Evolutionary conservation across 1,284 basidiomycete genomes (phyloP).

Genomic region (Puccinia polysora): DNA sequence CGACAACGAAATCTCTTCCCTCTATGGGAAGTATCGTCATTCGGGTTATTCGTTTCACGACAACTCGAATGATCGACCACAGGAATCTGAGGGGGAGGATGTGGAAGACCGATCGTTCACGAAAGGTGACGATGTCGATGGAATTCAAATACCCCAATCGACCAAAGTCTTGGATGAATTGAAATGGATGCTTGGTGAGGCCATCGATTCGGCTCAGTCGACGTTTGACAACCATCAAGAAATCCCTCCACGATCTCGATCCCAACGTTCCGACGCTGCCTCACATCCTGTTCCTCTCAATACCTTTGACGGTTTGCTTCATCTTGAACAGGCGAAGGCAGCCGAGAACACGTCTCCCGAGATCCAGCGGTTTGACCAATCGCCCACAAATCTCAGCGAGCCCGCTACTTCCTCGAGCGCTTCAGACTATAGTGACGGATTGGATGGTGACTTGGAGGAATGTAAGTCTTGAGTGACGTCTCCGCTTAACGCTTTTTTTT

Average conservation of each 20-base stretch:
- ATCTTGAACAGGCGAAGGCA: not conserved
- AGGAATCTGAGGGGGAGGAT: not conserved
- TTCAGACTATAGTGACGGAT: slow-evolving; percentile 26
- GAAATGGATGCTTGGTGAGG: slow-evolving; percentile 37
- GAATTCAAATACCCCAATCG: not conserved
- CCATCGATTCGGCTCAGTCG: slow-evolving; percentile 25
- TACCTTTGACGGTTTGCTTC: not conserved
- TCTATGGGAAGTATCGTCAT: slow-evolving; percentile 30
- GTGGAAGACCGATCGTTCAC: not conserved
- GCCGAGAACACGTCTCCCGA: not conserved
- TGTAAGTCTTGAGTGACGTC: no score
- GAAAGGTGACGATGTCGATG: slow-evolving; percentile 16
- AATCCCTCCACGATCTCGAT: not conserved
- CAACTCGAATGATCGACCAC: not conserved
- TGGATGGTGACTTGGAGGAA: not conserved
- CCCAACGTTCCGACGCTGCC: not conserved
- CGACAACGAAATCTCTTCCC: slow-evolving; percentile 26
- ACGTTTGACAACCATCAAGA: not conserved
- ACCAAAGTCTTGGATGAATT: slow-evolving; percentile 27
- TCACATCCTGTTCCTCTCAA: not conserved
- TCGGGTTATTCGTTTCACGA: slow-evolving; percentile 2
- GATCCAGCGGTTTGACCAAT: not conserved
- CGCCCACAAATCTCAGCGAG: not conserved
- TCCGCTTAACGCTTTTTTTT: no score
- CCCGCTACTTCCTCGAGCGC: slow-evolving; percentile 6